A percentile compares a stretch with the other conserved stretches of the same genome.
These are phyloP conservation scores for Aspergillus sclerotialis DNA, from an alignment of 2,329 filamentous ascomycete genomes.

Conservation along the genomic window DNA sequence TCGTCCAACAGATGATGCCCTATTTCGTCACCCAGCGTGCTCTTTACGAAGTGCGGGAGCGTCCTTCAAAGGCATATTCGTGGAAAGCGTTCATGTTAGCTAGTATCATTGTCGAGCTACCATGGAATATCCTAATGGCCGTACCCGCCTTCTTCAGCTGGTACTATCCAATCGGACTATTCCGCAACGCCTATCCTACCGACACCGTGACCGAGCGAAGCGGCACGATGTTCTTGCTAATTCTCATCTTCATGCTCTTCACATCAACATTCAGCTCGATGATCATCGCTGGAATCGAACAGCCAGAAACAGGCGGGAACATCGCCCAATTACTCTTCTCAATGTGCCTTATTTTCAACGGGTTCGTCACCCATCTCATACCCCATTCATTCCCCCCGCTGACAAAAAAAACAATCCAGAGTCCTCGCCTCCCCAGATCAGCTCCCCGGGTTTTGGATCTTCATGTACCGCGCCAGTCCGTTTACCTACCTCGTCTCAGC, in stretches of 20 bases:
- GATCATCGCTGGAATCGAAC: conserved; percentile 61
- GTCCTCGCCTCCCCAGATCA: conserved; percentile 54
- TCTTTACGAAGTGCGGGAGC: conserved; percentile 51
- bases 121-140: conserved; percentile 54
- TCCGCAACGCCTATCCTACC: conserved; percentile 29
- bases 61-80: conserved; percentile 60
- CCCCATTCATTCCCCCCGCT: conserved; percentile 1
- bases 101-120: conserved; percentile 62
- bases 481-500: conserved; percentile 55
- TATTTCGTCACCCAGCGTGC: conserved; percentile 49
- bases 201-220: conserved; percentile 44
- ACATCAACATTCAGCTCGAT: conserved; percentile 65
- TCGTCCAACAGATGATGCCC: conserved; percentile 46
- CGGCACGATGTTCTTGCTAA: conserved; percentile 57
- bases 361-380: conserved; percentile 13
- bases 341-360: conserved; percentile 53
- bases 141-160: conserved; percentile 54
- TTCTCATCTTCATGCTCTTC: conserved; percentile 61
- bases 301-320: conserved; percentile 58
- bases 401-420: conserved; percentile 21
- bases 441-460: conserved; percentile 67
- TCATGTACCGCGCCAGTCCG: conserved; percentile 64
- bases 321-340: conserved; percentile 53
- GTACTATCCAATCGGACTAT: conserved; percentile 56
- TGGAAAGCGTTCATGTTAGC: conserved; percentile 64